Evolutionary conservation across 345 rosid species (phyloP).

Genomic region (Brassica napus): DNA sequence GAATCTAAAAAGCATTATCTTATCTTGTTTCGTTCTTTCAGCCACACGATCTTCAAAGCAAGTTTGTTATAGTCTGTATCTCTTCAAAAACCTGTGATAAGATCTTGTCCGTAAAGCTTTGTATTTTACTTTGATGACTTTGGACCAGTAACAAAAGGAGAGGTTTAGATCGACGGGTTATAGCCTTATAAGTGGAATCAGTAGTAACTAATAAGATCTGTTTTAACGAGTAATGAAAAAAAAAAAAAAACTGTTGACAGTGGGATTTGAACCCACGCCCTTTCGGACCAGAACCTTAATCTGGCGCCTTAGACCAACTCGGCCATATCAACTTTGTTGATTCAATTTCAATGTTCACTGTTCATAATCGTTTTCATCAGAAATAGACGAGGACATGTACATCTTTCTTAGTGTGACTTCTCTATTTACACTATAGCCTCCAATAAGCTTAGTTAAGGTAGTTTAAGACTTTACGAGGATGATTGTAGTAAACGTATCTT

Average conservation of each 20-base stretch:
- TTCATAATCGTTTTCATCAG: fast-evolving
- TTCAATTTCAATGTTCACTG: fast-evolving
- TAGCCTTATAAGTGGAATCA: background rate
- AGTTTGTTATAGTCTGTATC: background rate
- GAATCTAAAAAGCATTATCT: background rate
- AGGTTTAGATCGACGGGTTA: background rate
- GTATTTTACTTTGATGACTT: background rate
- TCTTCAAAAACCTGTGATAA: background rate
- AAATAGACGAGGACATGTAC: background rate
- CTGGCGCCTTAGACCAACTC: slow-evolving; percentile 99
- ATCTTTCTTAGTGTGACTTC: background rate
- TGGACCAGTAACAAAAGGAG: background rate
- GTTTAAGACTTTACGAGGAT: background rate
- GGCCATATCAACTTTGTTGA: slow-evolving; percentile 72
- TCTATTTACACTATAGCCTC: background rate
- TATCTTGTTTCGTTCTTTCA: background rate
- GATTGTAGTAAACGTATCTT: background rate
- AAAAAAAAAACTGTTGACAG: slow-evolving; percentile 54
- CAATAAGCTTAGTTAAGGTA: background rate
- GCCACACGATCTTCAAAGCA: background rate
- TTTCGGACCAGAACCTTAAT: slow-evolving; percentile 99
- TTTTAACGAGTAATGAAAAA: background rate
- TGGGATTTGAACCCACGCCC: slow-evolving; percentile 99
- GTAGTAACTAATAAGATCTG: background rate
- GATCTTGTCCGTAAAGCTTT: background rate